Conservation (phyloP, 2,329 filamentous ascomycete species). For the Capronia coronata region DNA sequence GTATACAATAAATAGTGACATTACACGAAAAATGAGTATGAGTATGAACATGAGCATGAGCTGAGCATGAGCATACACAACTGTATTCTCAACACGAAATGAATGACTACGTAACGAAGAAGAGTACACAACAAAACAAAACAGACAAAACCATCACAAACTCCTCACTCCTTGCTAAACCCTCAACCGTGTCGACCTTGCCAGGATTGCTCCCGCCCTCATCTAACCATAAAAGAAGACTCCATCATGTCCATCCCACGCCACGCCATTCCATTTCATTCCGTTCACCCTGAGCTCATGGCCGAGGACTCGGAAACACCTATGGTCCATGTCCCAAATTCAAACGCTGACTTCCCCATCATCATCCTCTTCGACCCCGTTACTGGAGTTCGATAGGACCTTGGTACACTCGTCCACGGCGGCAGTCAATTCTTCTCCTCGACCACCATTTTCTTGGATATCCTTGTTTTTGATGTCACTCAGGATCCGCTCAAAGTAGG, state of each 20-base stretch:
- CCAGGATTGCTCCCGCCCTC: constrained; percentile 19
- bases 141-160: constrained; percentile 1
- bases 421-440: constrained; percentile 34
- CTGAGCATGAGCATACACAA: too few relatives aligned
- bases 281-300: too few relatives aligned
- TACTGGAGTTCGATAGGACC: constrained; percentile 2
- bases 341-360: constrained; percentile 25
- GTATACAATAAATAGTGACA: too few relatives aligned
- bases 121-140: too few relatives aligned
- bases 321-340: background rate
- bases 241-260: too few relatives aligned
- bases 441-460: constrained; percentile 35
- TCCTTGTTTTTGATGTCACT: constrained; percentile 58
- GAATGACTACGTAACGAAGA: background rate
- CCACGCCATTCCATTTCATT: too few relatives aligned
- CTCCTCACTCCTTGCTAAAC: constrained; percentile 24
- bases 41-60: too few relatives aligned
- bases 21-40: too few relatives aligned
- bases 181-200: constrained; percentile 1
- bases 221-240: too few relatives aligned
- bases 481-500: constrained; percentile 84
- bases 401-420: constrained; percentile 10
- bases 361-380: constrained; percentile 17
- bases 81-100: too few relatives aligned
- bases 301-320: too few relatives aligned